These are phyloP conservation scores for Arabidopsis lyrata DNA, from an alignment of 441 rosid genomes.

Conservation along the genomic window DNA sequence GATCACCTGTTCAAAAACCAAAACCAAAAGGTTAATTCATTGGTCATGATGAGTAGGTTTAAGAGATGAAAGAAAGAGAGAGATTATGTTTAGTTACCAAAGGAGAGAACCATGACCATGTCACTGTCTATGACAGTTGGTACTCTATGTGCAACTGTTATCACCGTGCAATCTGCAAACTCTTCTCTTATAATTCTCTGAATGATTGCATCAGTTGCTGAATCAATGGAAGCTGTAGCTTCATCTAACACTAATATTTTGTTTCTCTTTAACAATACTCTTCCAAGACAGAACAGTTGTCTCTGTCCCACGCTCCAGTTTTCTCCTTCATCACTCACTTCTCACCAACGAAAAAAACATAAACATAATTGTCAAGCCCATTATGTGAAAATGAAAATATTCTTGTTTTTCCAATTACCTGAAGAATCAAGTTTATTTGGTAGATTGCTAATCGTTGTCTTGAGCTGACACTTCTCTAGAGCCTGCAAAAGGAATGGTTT, in stretches of 20 bases:
- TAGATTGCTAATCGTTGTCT: slow-evolving; percentile 66
- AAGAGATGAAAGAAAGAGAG: slow-evolving; percentile 7
- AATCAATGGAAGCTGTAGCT: slow-evolving; percentile 94
- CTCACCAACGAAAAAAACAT: slow-evolving; percentile 24
- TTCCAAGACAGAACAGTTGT: slow-evolving; percentile 89
- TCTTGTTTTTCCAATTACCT: slow-evolving; percentile 45
- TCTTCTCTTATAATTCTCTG: slow-evolving; percentile 78
- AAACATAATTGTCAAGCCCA: background rate
- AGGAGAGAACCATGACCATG: slow-evolving; percentile 92
- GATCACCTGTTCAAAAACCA: slow-evolving; percentile 56
- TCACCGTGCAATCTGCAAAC: slow-evolving; percentile 71
- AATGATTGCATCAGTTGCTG: slow-evolving; percentile 77
- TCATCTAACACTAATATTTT: slow-evolving; percentile 83
- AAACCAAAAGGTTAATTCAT: background rate
- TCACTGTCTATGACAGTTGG: slow-evolving; percentile 91
- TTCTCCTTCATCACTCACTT: slow-evolving; percentile 91
- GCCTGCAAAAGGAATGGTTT: slow-evolving; percentile 54
- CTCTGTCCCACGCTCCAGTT: slow-evolving; percentile 96
- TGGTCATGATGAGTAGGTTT: background rate
- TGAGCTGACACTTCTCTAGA: slow-evolving; percentile 88
- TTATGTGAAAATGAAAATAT: background rate
- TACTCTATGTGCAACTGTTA: slow-evolving; percentile 86
- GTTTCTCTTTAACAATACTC: slow-evolving; percentile 77
- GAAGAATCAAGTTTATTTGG: slow-evolving; percentile 78
- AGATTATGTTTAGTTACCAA: slow-evolving; percentile 49